These are phyloP conservation scores for Aureobasidium vineae DNA, from an alignment of 2,329 filamentous ascomycete species.

Conservation along the genomic window DNA sequence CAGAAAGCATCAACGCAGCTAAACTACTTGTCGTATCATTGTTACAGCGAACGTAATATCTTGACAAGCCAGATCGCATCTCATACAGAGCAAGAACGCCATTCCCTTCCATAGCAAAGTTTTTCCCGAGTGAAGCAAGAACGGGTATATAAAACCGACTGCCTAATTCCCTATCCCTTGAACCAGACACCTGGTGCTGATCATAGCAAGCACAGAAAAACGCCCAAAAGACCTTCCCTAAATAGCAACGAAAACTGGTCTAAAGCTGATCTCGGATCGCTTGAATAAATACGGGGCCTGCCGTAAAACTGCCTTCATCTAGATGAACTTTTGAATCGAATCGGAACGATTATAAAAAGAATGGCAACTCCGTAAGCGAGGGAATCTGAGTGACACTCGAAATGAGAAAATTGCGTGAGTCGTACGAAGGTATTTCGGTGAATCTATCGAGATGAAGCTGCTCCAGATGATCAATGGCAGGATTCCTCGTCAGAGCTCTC, in stretches of 20 bases:
- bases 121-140: neutral
- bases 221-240: conserved; percentile 19
- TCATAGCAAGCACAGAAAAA: neutral
- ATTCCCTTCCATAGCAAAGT: neutral
- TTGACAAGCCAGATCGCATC: neutral
- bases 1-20: neutral
- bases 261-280: conserved; percentile 1
- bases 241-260: neutral
- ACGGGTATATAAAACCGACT: conserved; percentile 28
- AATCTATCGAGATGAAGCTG: neutral
- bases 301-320: conserved; percentile 6
- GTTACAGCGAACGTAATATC: neutral
- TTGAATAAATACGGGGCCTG: conserved; percentile 1
- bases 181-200: neutral
- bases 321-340: conserved; percentile 11
- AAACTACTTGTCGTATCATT: neutral
- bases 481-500: neutral
- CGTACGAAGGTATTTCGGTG: neutral
- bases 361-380: neutral
- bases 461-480: neutral
- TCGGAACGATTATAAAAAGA: neutral
- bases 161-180: neutral
- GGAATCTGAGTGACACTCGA: neutral
- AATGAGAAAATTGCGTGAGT: neutral
- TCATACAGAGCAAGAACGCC: neutral